Conservation (phyloP, 1,284 basidiomycete genomes). For the Cryptococcus sp. region DNA sequence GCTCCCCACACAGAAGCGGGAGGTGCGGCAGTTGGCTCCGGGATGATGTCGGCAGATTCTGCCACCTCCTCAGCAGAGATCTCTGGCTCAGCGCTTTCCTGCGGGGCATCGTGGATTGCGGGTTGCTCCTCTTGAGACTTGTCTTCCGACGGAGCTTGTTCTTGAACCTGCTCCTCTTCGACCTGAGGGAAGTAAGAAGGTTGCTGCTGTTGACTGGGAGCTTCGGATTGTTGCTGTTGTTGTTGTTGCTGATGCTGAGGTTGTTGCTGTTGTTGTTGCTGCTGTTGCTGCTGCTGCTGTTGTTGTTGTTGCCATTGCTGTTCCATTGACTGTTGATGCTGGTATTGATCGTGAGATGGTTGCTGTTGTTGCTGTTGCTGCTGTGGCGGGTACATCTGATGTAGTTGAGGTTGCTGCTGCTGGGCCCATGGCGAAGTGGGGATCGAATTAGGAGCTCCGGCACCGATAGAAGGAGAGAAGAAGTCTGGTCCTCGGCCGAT, state of each 20-base stretch:
- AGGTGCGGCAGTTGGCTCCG: neutral
- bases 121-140: slow-evolving; percentile 1
- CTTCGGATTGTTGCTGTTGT: slow-evolving; percentile 9
- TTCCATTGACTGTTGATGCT: slow-evolving; percentile 11
- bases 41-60: slow-evolving; percentile 1
- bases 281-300: slow-evolving; percentile 8
- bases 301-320: slow-evolving; percentile 5
- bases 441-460: slow-evolving; percentile 18
- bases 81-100: slow-evolving; percentile 1
- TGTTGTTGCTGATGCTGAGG: slow-evolving; percentile 5
- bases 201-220: slow-evolving; percentile 8
- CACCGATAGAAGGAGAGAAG: slow-evolving; percentile 23
- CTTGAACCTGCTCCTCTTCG: slow-evolving; percentile 5
- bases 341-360: slow-evolving; percentile 12
- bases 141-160: slow-evolving; percentile 3
- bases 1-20: slow-evolving; percentile 1
- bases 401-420: slow-evolving; percentile 14
- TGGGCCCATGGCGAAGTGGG: slow-evolving; percentile 30
- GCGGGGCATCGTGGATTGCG: neutral
- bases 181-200: slow-evolving; percentile 26
- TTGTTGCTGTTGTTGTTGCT: slow-evolving; percentile 10
- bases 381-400: slow-evolving; percentile 8
- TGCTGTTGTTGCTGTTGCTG: slow-evolving; percentile 8
- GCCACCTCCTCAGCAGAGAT: slow-evolving; percentile 6
- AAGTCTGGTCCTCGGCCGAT: slow-evolving; percentile 11